phyloP scores from a whole-genome alignment of 2,329 filamentous ascomycete species.

The Blastomyces silverae region DNA sequence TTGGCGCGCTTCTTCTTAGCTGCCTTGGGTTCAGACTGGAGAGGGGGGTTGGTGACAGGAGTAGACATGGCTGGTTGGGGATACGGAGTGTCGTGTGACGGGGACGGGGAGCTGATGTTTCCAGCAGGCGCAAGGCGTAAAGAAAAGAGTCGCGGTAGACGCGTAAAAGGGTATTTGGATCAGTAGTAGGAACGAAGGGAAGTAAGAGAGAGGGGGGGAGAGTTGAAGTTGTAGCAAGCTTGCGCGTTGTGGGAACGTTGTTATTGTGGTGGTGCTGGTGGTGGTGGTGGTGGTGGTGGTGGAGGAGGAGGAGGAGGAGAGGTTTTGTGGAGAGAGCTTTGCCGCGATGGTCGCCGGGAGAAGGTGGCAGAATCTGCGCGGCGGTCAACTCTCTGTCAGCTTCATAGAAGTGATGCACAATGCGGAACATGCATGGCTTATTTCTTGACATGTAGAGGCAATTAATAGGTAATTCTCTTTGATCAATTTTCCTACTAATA shows the following conservation, averaged over 20 bases:
- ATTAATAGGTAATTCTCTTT: background rate
- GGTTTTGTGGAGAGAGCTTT: conserved; percentile 10
- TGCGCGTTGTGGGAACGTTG: background rate
- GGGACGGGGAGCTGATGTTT: conserved; percentile 16
- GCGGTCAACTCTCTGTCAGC: background rate
- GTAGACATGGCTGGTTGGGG: conserved; percentile 50
- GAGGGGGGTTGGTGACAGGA: conserved; percentile 57
- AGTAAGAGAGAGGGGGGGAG: conserved; percentile 14
- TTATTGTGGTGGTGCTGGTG: background rate
- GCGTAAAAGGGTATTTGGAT: conserved; percentile 11
- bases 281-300: background rate
- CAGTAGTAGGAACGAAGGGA: background rate
- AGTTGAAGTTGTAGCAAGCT: conserved; percentile 20
- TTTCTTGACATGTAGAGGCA: background rate
- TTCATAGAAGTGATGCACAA: background rate
- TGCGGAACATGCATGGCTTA: background rate
- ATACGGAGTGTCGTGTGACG: conserved; percentile 18
- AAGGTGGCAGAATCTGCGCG: conserved; percentile 7
- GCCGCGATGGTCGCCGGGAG: background rate
- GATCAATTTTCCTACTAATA: background rate
- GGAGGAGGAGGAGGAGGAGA: background rate
- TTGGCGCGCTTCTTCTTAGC: conserved; percentile 57
- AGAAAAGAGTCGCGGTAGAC: conserved; percentile 19
- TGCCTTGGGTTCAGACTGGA: conserved; percentile 57
- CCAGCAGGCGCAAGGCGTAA: background rate